Base-by-base conservation (phyloP, 1,139 yeast species). In the Tardiomyces digboiensis region DNA sequence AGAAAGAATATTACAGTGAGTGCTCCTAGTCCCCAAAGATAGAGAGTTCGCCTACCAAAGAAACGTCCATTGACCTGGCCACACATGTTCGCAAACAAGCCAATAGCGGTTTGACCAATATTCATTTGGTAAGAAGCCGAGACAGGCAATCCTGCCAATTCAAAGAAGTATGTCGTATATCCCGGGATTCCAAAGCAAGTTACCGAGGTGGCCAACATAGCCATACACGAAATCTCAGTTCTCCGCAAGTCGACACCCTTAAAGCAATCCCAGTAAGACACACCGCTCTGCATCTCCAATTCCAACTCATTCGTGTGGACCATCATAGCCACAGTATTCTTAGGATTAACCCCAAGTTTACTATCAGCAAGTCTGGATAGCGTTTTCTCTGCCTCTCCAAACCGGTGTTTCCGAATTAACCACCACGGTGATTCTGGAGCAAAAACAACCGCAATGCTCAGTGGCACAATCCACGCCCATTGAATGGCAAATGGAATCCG, bases 351-450 rank as follows among this genome's bases (percentile, higher is more conserved):
- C 16, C 14, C 33, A 16, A 16, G 14, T n/a, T 26, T 26, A 5
- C 14, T 26, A 5, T 64, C 45, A 41, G 23, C 26, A 36, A n/a
- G 41, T 20, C 22, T 38, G 23, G 39, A 22, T 14, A 18, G 42
- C n/a, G 23, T 44, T 23, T 38, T 56, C 67, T 48, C 60, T 16
- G 80, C 79, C 29, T 64, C 62, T 1, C 52, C 66, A 40, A 65
- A 60, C 33, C 59, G 57, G 36, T 61, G 63, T 51, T 61, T 66
- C 36, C 70, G 63, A 39, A 72, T 67, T 57, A 64, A 67, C 70
- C 74, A 75, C 69, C 78, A 74, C 40, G 82, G 82, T 21, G 79
- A 68, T 54, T 76, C 81, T 36, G 82, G 81, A 45, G 76, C 70
- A 46, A 74, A 57, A 45, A 62, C 52, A 61, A 75, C 66, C 48